Conservation (phyloP, 1,139 yeast genomes). For the Geotrichum candidum region DNA sequence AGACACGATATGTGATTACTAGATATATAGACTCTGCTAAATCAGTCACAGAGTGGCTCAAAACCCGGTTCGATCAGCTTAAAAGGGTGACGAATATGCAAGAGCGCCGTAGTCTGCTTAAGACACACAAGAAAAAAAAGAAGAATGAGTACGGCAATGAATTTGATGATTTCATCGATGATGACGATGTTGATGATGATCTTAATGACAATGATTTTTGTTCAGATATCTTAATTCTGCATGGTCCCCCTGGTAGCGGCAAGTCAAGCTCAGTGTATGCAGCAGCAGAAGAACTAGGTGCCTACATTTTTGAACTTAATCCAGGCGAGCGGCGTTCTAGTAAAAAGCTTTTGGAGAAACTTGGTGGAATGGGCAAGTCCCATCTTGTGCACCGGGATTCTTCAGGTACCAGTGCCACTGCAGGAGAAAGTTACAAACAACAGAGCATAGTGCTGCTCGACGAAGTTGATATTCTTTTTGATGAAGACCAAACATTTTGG, state of each 20-base stretch:
- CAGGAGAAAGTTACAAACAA: slow-evolving; percentile 29
- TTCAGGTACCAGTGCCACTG: slow-evolving; percentile 22
- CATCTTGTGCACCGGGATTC: slow-evolving; percentile 54
- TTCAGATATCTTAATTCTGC: slow-evolving; percentile 43
- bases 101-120: background rate
- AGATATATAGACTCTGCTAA: slow-evolving; percentile 12
- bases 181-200: slow-evolving; percentile 39
- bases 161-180: slow-evolving; percentile 41
- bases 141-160: slow-evolving; percentile 22
- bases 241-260: slow-evolving; percentile 72
- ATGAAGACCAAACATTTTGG: slow-evolving; percentile 81
- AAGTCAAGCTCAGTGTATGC: slow-evolving; percentile 74
- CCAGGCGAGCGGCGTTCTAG: slow-evolving; percentile 66
- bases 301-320: slow-evolving; percentile 79
- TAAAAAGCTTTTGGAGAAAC: slow-evolving; percentile 56
- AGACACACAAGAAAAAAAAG: slow-evolving; percentile 21
- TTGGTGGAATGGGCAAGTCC: slow-evolving; percentile 79
- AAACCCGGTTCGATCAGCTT: slow-evolving; percentile 18
- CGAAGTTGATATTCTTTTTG: slow-evolving; percentile 79
- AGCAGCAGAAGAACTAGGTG: slow-evolving; percentile 55
- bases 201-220: slow-evolving; percentile 27
- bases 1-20: slow-evolving; percentile 18
- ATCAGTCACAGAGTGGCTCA: slow-evolving; percentile 23
- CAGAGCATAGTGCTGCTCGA: slow-evolving; percentile 73
- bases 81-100: background rate